A percentile compares a stretch with the other conserved stretches of the same genome.
Conservation (phyloP, 2,329 filamentous ascomycete species). For the Talaromyces sp. region DNA sequence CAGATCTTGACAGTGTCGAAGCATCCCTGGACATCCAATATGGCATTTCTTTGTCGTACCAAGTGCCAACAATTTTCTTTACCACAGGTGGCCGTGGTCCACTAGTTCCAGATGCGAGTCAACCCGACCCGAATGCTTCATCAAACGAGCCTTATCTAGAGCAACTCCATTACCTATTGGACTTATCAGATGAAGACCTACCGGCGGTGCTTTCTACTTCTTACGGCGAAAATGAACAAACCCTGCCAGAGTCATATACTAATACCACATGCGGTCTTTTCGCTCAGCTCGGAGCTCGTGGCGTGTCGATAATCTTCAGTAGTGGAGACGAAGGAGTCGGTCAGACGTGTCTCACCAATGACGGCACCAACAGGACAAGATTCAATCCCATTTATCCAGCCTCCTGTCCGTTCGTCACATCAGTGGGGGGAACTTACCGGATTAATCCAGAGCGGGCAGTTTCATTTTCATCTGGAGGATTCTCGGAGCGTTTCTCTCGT, state of each 20-base stretch:
- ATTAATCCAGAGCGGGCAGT: slow-evolving; percentile 53
- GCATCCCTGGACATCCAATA: slow-evolving; percentile 65
- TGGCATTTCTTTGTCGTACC: slow-evolving; percentile 54
- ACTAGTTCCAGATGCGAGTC: slow-evolving; percentile 48
- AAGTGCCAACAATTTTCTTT: slow-evolving; percentile 56
- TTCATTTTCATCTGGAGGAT: slow-evolving; percentile 52
- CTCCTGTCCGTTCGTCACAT: slow-evolving; percentile 61
- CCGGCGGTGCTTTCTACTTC: slow-evolving; percentile 66
- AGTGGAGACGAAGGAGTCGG: slow-evolving; percentile 63
- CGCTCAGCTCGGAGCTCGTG: slow-evolving; percentile 62
- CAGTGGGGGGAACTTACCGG: slow-evolving; percentile 58
- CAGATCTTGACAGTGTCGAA: slow-evolving; percentile 48
- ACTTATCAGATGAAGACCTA: slow-evolving; percentile 52
- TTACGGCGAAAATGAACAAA: slow-evolving; percentile 65
- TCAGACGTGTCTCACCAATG: slow-evolving; percentile 53
- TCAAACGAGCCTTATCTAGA: slow-evolving; percentile 66
- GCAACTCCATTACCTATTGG: slow-evolving; percentile 59
- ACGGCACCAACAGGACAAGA: slow-evolving; percentile 50
- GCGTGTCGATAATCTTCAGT: slow-evolving; percentile 64
- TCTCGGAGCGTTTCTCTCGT: slow-evolving; percentile 48
- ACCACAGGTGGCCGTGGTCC: slow-evolving; percentile 57
- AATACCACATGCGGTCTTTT: slow-evolving; percentile 55
- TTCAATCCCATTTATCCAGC: slow-evolving; percentile 57
- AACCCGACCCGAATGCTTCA: slow-evolving; percentile 42
- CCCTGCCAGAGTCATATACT: slow-evolving; percentile 17